phyloP scores from a whole-genome alignment of 129 eudicot genomes.

The Pittosporum tobira region DNA sequence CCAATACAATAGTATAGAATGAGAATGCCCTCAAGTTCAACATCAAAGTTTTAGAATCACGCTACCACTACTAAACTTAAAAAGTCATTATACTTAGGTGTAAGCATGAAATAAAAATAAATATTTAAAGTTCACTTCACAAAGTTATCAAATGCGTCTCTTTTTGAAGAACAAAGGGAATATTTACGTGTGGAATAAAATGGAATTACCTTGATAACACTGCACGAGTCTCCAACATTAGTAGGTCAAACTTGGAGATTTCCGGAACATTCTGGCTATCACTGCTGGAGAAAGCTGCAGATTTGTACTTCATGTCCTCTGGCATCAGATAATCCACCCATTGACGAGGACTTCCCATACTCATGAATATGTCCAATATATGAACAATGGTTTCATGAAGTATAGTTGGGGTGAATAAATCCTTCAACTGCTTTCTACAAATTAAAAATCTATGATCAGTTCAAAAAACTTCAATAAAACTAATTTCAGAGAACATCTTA shows the following conservation, averaged over 20 bases:
- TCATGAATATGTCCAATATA: constrained; percentile 72
- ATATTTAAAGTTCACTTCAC: too few relatives aligned
- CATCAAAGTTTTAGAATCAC: too few relatives aligned
- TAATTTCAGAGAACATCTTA: background rate
- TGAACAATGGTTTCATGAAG: constrained; percentile 67
- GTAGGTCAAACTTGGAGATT: constrained; percentile 55
- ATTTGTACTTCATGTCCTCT: constrained; percentile 37
- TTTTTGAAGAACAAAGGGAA: too few relatives aligned
- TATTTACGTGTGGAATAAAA: too few relatives aligned
- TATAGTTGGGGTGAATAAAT: constrained; percentile 42
- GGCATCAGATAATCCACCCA: constrained; percentile 91
- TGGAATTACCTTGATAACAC: constrained; percentile 62
- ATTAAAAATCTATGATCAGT: constrained; percentile 7
- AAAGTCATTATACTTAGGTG: too few relatives aligned
- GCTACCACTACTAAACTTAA: too few relatives aligned
- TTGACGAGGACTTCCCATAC: constrained; percentile 60
- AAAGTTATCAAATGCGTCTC: too few relatives aligned
- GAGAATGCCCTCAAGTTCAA: too few relatives aligned
- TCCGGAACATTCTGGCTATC: constrained; percentile 22
- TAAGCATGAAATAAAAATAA: too few relatives aligned
- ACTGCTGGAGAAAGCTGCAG: constrained; percentile 29
- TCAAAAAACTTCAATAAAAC: background rate
- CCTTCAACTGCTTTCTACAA: constrained; percentile 84
- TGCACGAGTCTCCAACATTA: constrained; percentile 65
- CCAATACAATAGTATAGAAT: too few relatives aligned